Evolutionary conservation across 2,329 filamentous ascomycete genomes (phyloP).

Genomic region (Canariomyces notabilis): DNA sequence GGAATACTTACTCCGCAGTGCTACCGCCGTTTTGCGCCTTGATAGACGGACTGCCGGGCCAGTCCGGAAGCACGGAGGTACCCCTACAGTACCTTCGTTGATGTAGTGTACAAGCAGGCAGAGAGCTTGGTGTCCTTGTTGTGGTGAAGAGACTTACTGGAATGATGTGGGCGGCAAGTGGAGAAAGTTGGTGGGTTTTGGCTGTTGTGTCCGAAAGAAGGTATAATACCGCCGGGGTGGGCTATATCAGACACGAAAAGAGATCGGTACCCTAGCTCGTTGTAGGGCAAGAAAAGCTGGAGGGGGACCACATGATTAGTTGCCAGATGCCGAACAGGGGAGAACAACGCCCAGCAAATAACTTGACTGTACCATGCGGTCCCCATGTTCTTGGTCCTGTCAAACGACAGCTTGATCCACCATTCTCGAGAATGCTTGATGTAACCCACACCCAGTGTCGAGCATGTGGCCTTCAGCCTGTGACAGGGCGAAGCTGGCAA

Average conservation of each 20-base stretch:
- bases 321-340: constrained; percentile 29
- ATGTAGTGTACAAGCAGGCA: constrained; percentile 20
- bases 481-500: too few relatives aligned
- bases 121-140: constrained; percentile 17
- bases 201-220: constrained; percentile 26
- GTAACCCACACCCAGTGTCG: constrained; percentile 6
- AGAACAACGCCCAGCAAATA: too few relatives aligned
- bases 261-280: constrained; percentile 25
- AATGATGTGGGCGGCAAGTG: constrained; percentile 23
- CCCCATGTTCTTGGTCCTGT: neutral
- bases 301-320: constrained; percentile 22
- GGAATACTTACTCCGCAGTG: neutral
- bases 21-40: neutral
- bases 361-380: constrained; percentile 12
- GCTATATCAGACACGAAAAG: constrained; percentile 28
- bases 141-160: constrained; percentile 18
- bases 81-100: constrained; percentile 16
- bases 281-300: constrained; percentile 25
- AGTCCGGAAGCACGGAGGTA: constrained; percentile 7
- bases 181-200: constrained; percentile 19
- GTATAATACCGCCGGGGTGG: constrained; percentile 26
- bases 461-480: neutral
- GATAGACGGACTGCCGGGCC: constrained; percentile 8
- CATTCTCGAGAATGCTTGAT: neutral
- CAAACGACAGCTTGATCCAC: neutral